Evolutionary conservation across 2,329 filamentous ascomycete species (phyloP).

Genomic region (Hymenoscyphus salicellus): DNA sequence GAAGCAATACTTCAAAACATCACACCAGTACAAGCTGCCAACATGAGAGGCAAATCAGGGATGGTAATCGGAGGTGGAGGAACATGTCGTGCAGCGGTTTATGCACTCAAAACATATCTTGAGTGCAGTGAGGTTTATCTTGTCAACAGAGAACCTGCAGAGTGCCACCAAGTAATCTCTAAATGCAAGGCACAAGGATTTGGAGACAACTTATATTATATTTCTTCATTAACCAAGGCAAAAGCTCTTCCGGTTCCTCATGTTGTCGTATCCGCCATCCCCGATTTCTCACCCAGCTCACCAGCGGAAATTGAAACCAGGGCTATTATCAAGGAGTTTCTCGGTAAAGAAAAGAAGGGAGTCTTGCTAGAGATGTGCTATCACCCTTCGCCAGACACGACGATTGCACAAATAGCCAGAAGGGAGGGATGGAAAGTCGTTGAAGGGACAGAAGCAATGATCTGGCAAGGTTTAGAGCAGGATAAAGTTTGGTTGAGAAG

Average conservation of each 20-base stretch:
- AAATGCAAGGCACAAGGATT: slow-evolving; percentile 62
- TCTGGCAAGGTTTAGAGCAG: slow-evolving; percentile 35
- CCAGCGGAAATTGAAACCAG: slow-evolving; percentile 60
- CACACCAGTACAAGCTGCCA: slow-evolving; percentile 40
- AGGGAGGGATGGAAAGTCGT: slow-evolving; percentile 29
- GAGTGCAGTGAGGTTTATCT: slow-evolving; percentile 68
- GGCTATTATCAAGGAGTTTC: slow-evolving; percentile 37
- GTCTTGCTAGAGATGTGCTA: slow-evolving; percentile 35
- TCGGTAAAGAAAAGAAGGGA: slow-evolving; percentile 38
- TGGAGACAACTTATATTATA: slow-evolving; percentile 58
- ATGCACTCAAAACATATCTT: slow-evolving; percentile 69
- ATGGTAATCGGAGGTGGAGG: slow-evolving; percentile 76
- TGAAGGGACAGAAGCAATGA: slow-evolving; percentile 32
- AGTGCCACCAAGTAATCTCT: slow-evolving; percentile 64
- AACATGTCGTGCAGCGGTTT: slow-evolving; percentile 73
- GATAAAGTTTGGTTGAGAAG: slow-evolving; percentile 51
- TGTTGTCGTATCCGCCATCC: slow-evolving; percentile 71
- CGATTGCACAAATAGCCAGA: slow-evolving; percentile 23
- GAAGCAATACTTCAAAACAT: slow-evolving; percentile 65
- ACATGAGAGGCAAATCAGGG: slow-evolving; percentile 59
- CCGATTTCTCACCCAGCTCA: slow-evolving; percentile 69
- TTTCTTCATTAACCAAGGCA: slow-evolving; percentile 61
- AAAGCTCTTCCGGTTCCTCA: slow-evolving; percentile 55
- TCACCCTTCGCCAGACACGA: slow-evolving; percentile 31
- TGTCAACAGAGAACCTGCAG: slow-evolving; percentile 67